Percentiles rank a stretch among this genome's conserved stretches.
Evolutionary conservation across 1,139 yeast genomes (phyloP).

Genomic region (Candida sanyaensis): DNA sequence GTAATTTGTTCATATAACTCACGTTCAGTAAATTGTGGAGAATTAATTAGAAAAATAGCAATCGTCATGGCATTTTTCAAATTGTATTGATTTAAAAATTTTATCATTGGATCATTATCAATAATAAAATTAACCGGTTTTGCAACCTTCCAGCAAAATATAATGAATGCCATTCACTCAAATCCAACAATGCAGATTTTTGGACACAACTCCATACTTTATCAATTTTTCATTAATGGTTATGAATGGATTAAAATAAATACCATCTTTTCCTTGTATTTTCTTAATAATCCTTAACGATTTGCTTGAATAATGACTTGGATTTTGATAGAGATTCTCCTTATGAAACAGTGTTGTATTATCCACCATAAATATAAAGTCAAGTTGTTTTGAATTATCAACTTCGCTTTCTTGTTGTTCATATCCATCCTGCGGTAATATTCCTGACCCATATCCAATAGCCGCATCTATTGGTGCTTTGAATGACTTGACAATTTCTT

Average conservation of each 20-base stretch:
- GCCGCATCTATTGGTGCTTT: slow-evolving; percentile 64
- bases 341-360: slow-evolving; percentile 76
- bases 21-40: slow-evolving; percentile 52
- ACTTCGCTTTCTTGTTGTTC: slow-evolving; percentile 21
- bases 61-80: slow-evolving; percentile 76
- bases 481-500: slow-evolving; percentile 56
- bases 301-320: slow-evolving; percentile 75
- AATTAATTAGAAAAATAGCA: slow-evolving; percentile 55
- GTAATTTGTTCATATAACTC: slow-evolving; percentile 79
- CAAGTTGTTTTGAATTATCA: slow-evolving; percentile 63
- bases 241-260: slow-evolving; percentile 91
- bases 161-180: slow-evolving; percentile 79
- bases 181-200: slow-evolving; percentile 63
- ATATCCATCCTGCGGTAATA: slow-evolving; percentile 74
- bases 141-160: slow-evolving; percentile 93
- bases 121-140: slow-evolving; percentile 80
- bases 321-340: slow-evolving; percentile 62
- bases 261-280: slow-evolving; percentile 82
- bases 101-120: slow-evolving; percentile 44
- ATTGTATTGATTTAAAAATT: slow-evolving; percentile 73
- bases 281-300: slow-evolving; percentile 60
- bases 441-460: slow-evolving; percentile 95
- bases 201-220: slow-evolving; percentile 85
- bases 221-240: slow-evolving; percentile 53
- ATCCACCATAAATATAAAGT: slow-evolving; percentile 82